Evolutionary conservation across 208 protist genomes (phyloP).

Genomic region (Cochliopodium minus): DNA sequence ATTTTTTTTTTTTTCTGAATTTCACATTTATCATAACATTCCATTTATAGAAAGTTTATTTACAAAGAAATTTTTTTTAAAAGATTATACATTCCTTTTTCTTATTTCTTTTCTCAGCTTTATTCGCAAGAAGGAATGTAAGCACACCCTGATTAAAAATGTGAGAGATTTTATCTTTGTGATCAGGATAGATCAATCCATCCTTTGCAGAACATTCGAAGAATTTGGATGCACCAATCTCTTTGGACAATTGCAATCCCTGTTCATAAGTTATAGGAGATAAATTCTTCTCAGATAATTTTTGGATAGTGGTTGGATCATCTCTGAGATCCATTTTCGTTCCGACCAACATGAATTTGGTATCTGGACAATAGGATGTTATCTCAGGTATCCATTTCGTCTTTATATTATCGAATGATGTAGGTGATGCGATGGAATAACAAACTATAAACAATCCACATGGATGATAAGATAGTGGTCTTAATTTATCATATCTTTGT

Average conservation of each 20-base stretch:
- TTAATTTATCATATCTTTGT: too few relatives aligned
- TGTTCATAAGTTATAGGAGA: not conserved
- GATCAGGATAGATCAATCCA: too few relatives aligned
- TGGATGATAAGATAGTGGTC: too few relatives aligned
- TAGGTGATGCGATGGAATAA: slow-evolving; percentile 42
- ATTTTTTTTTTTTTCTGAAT: too few relatives aligned
- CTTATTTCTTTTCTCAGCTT: too few relatives aligned
- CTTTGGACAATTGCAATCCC: not conserved
- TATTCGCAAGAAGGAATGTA: too few relatives aligned
- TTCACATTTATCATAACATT: too few relatives aligned
- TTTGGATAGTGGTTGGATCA: slow-evolving; percentile 24
- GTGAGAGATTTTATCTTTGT: too few relatives aligned
- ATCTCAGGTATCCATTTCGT: slow-evolving; percentile 14
- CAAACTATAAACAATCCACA: slow-evolving; percentile 59
- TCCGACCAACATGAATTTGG: slow-evolving; percentile 33
- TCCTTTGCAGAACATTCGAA: slow-evolving; percentile 23
- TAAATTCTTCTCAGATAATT: slow-evolving; percentile 20
- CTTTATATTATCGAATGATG: slow-evolving; percentile 40
- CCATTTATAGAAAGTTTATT: too few relatives aligned
- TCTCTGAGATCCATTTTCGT: slow-evolving; percentile 35
- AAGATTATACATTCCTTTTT: too few relatives aligned
- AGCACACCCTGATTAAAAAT: too few relatives aligned
- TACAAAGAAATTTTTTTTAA: too few relatives aligned
- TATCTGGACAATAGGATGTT: slow-evolving; percentile 18
- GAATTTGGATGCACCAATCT: slow-evolving; percentile 19